Percentiles rank a stretch among this genome's conserved stretches.
Evolutionary conservation across 2,329 filamentous ascomycete genomes (phyloP).

Genomic region (Hawksworthiomyces lignivorus): DNA sequence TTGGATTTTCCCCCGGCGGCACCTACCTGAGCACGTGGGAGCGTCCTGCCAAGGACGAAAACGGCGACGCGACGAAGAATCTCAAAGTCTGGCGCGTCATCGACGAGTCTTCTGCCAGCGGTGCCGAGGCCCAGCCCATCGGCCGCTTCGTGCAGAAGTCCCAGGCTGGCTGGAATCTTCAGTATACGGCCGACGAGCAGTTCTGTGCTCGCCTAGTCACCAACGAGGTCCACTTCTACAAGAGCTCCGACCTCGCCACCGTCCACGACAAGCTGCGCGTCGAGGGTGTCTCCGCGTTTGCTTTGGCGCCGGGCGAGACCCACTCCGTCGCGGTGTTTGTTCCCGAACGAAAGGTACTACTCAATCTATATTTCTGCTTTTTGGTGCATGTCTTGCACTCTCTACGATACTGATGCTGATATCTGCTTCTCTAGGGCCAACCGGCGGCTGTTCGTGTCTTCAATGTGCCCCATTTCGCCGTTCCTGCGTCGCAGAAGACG

Average conservation of each 20-base stretch:
- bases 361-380: background rate
- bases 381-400: no score
- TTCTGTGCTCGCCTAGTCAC: conserved; percentile 90
- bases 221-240: conserved; percentile 96
- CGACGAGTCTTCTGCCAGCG: conserved; percentile 56
- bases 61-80: conserved; percentile 90
- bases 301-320: conserved; percentile 79
- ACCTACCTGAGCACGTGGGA: conserved; percentile 97
- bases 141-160: conserved; percentile 93
- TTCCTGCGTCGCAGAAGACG: conserved; percentile 88
- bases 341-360: conserved; percentile 80
- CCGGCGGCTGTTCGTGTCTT: conserved; percentile 91
- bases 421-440: conserved; percentile 57
- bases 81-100: conserved; percentile 90
- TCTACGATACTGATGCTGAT: conserved; percentile 13
- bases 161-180: conserved; percentile 92
- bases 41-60: conserved; percentile 83
- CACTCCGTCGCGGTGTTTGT: conserved; percentile 92
- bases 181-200: conserved; percentile 90
- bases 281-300: conserved; percentile 85
- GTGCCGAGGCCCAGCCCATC: conserved; percentile 62
- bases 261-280: conserved; percentile 95
- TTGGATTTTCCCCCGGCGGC: conserved; percentile 87
- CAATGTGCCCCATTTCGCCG: conserved; percentile 79
- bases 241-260: conserved; percentile 73